Evolutionary conservation across 257 asterid genomes (phyloP).

Genomic region (Marsdenia floribunda): DNA sequence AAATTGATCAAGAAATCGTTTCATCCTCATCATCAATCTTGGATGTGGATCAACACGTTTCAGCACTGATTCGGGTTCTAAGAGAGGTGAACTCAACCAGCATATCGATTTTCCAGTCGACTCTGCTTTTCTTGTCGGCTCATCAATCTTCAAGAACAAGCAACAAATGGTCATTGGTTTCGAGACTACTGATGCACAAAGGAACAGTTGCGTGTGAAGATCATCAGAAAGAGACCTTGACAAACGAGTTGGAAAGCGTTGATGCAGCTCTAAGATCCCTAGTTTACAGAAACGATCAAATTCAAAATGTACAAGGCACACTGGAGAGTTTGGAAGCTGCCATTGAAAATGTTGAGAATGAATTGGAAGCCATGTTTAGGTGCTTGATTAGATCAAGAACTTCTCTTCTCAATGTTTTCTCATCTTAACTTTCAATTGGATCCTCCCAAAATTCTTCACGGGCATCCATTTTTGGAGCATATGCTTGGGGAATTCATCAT

Average conservation of each 20-base stretch:
- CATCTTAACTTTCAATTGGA: conserved; percentile 6
- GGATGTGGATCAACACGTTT: conserved; percentile 19
- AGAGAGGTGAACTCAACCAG: conserved; percentile 22
- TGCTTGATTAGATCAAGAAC: conserved; percentile 28
- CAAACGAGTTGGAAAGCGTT: conserved; percentile 21
- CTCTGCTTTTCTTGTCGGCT: conserved; percentile 22
- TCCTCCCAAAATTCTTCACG: not conserved
- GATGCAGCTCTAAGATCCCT: conserved; percentile 15
- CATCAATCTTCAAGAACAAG: conserved; percentile 22
- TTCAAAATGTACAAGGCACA: conserved; percentile 17
- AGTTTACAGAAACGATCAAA: conserved; percentile 11
- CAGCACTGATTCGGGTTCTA: conserved; percentile 20
- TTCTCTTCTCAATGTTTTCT: conserved; percentile 24
- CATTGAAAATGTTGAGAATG: conserved; percentile 22
- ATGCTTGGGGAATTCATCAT: conserved; percentile 4
- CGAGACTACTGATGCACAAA: conserved; percentile 24
- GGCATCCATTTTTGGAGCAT: not conserved
- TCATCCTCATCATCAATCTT: not conserved
- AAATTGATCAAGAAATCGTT: conserved; percentile 19
- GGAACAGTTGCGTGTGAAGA: conserved; percentile 24
- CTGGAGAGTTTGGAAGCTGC: conserved; percentile 23
- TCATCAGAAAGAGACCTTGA: conserved; percentile 2
- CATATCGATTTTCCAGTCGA: conserved; percentile 16
- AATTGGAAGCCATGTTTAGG: conserved; percentile 27
- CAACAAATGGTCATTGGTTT: conserved; percentile 35